Evolutionary conservation across 2,329 filamentous ascomycete genomes (phyloP), one percentile per base, ranked within the genome.

Genomic region (Diplodia seriata): DNA sequence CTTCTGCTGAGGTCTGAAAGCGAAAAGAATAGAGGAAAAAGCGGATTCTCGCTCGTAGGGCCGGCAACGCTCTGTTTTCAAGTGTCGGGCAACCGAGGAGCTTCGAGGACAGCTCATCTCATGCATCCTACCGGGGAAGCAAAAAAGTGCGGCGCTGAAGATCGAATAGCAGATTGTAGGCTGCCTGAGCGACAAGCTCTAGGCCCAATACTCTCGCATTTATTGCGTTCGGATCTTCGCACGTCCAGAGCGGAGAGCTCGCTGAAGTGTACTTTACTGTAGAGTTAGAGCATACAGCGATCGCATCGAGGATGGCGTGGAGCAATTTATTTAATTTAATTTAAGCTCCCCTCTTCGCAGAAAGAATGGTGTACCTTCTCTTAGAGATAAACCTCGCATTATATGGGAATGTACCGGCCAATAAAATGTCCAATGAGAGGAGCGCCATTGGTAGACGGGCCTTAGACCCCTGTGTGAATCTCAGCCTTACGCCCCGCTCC

Each of bases 401-500:
- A 14, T 38, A 40, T 12, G 36, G 23, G 26, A 11, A 26, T 18
- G 36, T n/a, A 56, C 26, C 20, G 18, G 38, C 18, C 15, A 18
- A 23, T 23, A 47, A 4, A 33, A 53, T 23, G n/a, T 11, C 59
- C 59, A 63, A 63, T 63, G 8, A 49, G 47, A 47, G 43, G 15
- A 14, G 47, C 29, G n/a, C 18, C 59, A 51, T 63, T 63, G n/a
- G 31, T 38, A 26, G 18, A 38, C 12, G 7, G 11, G 8, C 26
- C 31, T 33, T n/a, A 14, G 59, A 38, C 59, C 62, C 62, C 62
- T 65, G 62, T 33, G 62, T 23, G 20, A 65, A 65, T 65, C 62
- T 65, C 62, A 65, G 62, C 62, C 62, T 33, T 65, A 65, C 62
- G 40, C 47, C 36, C 38, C 40, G 61, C 49, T 26, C 36, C 23